These are phyloP conservation scores for Papiliotrema flavescens DNA, from an alignment of 1,284 basidiomycete genomes.

Conservation along the genomic window DNA sequence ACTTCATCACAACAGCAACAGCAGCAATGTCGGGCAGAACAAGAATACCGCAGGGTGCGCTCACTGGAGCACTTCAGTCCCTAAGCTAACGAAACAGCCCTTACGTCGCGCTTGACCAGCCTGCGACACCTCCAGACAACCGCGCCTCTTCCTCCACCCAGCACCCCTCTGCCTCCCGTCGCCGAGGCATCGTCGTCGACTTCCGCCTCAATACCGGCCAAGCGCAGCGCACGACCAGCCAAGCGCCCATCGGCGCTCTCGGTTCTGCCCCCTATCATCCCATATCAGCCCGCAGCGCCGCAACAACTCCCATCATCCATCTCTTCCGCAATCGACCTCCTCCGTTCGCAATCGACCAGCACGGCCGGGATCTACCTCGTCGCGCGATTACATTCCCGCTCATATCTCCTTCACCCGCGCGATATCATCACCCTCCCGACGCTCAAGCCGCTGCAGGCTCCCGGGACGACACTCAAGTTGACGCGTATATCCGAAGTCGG, in stretches of 20 bases:
- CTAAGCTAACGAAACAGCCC: slow-evolving; percentile 4
- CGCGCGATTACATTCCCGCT: slow-evolving; percentile 80
- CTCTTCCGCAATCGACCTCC: slow-evolving; percentile 44
- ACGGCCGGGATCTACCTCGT: slow-evolving; percentile 82
- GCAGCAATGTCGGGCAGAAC: slow-evolving; percentile 3
- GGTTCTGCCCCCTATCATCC: slow-evolving; percentile 35
- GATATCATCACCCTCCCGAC: slow-evolving; percentile 91
- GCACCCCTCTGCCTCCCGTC: slow-evolving; percentile 17
- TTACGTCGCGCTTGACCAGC: slow-evolving; percentile 10
- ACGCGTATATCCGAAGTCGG: slow-evolving; percentile 91
- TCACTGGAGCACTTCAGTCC: background rate
- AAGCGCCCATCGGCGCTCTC: background rate
- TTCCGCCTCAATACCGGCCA: slow-evolving; percentile 18
- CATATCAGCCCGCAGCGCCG: slow-evolving; percentile 12
- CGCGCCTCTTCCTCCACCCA: slow-evolving; percentile 26
- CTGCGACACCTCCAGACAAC: slow-evolving; percentile 29
- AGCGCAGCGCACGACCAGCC: slow-evolving; percentile 17
- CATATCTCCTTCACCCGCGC: slow-evolving; percentile 81
- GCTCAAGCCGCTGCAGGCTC: slow-evolving; percentile 56
- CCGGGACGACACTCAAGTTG: slow-evolving; percentile 80
- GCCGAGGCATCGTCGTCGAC: slow-evolving; percentile 48
- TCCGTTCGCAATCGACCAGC: slow-evolving; percentile 46
- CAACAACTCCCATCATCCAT: slow-evolving; percentile 27
- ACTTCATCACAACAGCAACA: background rate
- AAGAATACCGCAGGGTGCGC: background rate